A percentile compares a stretch with the other conserved stretches of the same genome.
Evolutionary conservation across 805 yeast genomes (phyloP).

Genomic region (Lipomyces starkeyi): DNA sequence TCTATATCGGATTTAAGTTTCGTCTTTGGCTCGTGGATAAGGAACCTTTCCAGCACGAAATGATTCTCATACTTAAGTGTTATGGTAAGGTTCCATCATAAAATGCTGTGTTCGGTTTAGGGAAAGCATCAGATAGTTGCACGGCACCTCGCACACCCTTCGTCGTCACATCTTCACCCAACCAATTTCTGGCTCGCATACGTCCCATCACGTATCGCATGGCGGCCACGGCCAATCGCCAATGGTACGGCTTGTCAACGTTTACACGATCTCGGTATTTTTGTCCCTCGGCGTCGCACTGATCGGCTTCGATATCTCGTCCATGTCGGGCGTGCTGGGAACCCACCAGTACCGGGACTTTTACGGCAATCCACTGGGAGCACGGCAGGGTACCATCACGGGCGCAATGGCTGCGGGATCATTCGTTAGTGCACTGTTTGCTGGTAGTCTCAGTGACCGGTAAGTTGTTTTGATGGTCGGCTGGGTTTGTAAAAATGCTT

Average conservation of each 20-base stretch:
- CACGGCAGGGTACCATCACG: slow-evolving; percentile 65
- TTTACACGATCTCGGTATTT: slow-evolving; percentile 55
- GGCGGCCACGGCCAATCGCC: slow-evolving; percentile 40
- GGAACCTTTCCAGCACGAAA: too few relatives aligned
- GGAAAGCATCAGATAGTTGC: too few relatives aligned
- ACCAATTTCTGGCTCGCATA: too few relatives aligned
- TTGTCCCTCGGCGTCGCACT: slow-evolving; percentile 65
- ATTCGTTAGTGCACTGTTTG: slow-evolving; percentile 60
- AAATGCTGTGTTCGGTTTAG: too few relatives aligned
- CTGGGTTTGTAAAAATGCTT: slow-evolving; percentile 46
- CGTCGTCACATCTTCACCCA: too few relatives aligned
- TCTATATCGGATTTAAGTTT: too few relatives aligned
- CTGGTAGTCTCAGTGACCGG: slow-evolving; percentile 36
- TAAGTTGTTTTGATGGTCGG: slow-evolving; percentile 33
- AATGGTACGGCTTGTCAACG: slow-evolving; percentile 47
- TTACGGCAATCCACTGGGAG: slow-evolving; percentile 58
- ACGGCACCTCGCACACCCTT: too few relatives aligned
- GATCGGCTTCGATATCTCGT: slow-evolving; percentile 72
- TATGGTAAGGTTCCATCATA: too few relatives aligned
- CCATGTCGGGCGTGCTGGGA: slow-evolving; percentile 65
- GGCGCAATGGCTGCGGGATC: slow-evolving; percentile 71
- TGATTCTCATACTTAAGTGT: too few relatives aligned
- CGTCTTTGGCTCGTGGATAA: too few relatives aligned
- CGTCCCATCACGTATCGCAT: too few relatives aligned
- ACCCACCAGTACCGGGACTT: slow-evolving; percentile 52